These are phyloP conservation scores for Pythium phragmitis DNA, from an alignment of 352 stramenopile genomes.

Conservation along the genomic window DNA sequence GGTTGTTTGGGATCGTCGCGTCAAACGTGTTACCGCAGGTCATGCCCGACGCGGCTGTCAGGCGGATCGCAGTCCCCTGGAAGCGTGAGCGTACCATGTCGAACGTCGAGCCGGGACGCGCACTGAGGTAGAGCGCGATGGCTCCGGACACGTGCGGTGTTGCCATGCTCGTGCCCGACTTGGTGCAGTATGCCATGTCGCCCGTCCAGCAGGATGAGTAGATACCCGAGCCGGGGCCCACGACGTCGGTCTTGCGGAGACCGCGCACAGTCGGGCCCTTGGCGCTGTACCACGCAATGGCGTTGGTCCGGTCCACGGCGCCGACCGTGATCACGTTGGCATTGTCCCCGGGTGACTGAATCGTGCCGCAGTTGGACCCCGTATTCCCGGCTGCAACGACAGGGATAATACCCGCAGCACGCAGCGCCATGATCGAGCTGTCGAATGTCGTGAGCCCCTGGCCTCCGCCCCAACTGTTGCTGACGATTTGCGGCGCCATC, in stretches of 20 bases:
- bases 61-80: not conserved
- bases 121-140: constrained; percentile 30
- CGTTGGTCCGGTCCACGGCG: constrained; percentile 19
- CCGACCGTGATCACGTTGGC: constrained; percentile 34
- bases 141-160: constrained; percentile 34
- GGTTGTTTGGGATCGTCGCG: constrained; percentile 32
- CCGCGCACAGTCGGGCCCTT: constrained; percentile 21
- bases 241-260: constrained; percentile 33
- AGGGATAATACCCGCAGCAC: constrained; percentile 31
- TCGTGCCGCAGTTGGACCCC: constrained; percentile 21
- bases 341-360: constrained; percentile 24
- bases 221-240: constrained; percentile 15
- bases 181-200: constrained; percentile 21
- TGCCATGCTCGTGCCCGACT: constrained; percentile 35
- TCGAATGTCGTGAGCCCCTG: constrained; percentile 16
- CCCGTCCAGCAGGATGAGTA: constrained; percentile 14
- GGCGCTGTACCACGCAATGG: constrained; percentile 23
- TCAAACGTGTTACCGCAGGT: constrained; percentile 28
- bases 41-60: not conserved
- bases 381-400: constrained; percentile 31
- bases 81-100: constrained; percentile 17
- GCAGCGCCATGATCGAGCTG: constrained; percentile 22
- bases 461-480: constrained; percentile 30
- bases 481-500: constrained; percentile 30
- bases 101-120: constrained; percentile 14